These are phyloP conservation scores for thale cress (Arabidopsis thaliana) DNA, from an alignment of 345 rosid species.

Conservation along the genomic window TAIR10.1 NC_003074.8:5319501-5320000, in stretches of 20 bases:
- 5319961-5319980: constrained; percentile 16
- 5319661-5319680: constrained; percentile 9
- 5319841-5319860: constrained; percentile 15
- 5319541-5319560: constrained; percentile 21
- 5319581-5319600: constrained; percentile 15
- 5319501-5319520: constrained; percentile 36
- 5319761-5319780: constrained; percentile 79
- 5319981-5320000: constrained; percentile 19
- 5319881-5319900: constrained; percentile 28
- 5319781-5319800: constrained; percentile 28
- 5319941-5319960: constrained; percentile 4
- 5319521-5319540: constrained; percentile 29
- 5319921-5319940: constrained; percentile 7
- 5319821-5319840: constrained; percentile 3
- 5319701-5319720: constrained; percentile 68
- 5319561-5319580: neutral
- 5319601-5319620: constrained; percentile 20
- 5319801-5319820: constrained; percentile 27
- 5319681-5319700: constrained; percentile 28
- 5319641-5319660: constrained; percentile 1
- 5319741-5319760: constrained; percentile 74
- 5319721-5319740: constrained; percentile 66
- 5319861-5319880: constrained; percentile 33
- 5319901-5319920: constrained; percentile 31
- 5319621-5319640: constrained; percentile 19